Base-by-base conservation (phyloP, 768 basidiomycete genomes). In the Cubamyces sp. region DNA sequence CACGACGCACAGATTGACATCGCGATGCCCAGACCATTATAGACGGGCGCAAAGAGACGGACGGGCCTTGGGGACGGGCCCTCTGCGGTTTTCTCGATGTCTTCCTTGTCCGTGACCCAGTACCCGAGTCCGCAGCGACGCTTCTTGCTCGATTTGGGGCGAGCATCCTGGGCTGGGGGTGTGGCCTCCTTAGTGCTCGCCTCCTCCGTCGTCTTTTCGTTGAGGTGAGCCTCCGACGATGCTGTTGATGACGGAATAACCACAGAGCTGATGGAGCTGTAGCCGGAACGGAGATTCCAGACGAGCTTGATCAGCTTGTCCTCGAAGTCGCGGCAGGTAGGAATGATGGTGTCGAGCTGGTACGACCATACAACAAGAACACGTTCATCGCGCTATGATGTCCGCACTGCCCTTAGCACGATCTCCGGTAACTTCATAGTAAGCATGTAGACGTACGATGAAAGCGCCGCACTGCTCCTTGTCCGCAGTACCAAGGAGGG, bases 391-490 rank as follows among this genome's bases (percentile, higher is more conserved):
- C 93, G 86, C 91, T 92, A 5, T 34, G 6, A 5, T 6, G 26
- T 16, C 6, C 11, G 68, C 19, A 16, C 11, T 14, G 26, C 58
- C 60, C 16, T 25, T 0, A 15, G 1, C 25, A 50, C 19, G 43
- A 28, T 16, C 19, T 16, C 30, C 16, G 3, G 4, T 21, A 37
- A 15, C 11, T 28, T 5, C 15, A 28, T 3, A 16, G n/a, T n/a
- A 5, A 42, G 47, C 19, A 48, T 5, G 16, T 14, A 15, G 23
- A 80, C 83, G 70, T 72, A 89, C 91, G 56, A 94, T 82, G 72
- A 96, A 96, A 8, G 94, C 94, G 21, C 88, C 94, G 53, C 90
- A 93, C 69, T 95, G 93, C 70, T 95, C 93, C 77, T 94, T 95
- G 71, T 95, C 91, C 12, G 92, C 92, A 47, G 82, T 81, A 3